phyloP scores from a whole-genome alignment of 768 basidiomycete species.

The Boletus rex-veris region DNA sequence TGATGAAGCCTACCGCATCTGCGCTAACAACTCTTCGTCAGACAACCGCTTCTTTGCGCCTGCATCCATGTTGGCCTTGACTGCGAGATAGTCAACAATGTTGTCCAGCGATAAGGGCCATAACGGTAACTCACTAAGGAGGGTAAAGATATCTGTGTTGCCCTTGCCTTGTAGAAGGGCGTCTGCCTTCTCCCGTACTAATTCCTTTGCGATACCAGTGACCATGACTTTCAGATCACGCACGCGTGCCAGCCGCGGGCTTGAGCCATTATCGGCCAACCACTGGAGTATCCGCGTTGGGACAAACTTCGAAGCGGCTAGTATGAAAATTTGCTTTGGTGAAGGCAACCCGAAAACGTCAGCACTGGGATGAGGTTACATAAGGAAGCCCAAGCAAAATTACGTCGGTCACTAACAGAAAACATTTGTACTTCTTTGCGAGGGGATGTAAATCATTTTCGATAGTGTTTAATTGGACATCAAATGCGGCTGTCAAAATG shows the following conservation, averaged over 20 bases:
- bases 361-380: not conserved
- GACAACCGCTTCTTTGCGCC: constrained; percentile 13
- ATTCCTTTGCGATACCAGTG: not conserved
- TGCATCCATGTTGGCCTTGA: constrained; percentile 21
- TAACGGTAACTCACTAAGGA: constrained; percentile 35
- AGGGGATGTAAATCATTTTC: constrained; percentile 3
- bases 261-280: not conserved
- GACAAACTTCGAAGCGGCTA: constrained; percentile 2
- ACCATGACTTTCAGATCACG: not conserved
- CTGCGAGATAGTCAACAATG: constrained; percentile 1
- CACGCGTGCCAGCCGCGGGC: not conserved
- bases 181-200: constrained; percentile 5
- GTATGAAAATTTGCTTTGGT: constrained; percentile 4
- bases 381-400: not conserved
- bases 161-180: constrained; percentile 5
- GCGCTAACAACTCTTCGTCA: constrained; percentile 7
- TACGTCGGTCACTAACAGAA: not conserved
- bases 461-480: constrained; percentile 21
- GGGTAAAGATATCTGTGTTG: constrained; percentile 15
- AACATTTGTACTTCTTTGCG: constrained; percentile 2
- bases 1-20: constrained; percentile 11
- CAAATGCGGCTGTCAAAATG: constrained; percentile 40
- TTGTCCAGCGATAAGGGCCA: not conserved
- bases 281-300: constrained; percentile 1
- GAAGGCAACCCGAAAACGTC: constrained; percentile 10